Evolutionary conservation across 805 yeast genomes (phyloP).

Genomic region (Kazachstania viticola): DNA sequence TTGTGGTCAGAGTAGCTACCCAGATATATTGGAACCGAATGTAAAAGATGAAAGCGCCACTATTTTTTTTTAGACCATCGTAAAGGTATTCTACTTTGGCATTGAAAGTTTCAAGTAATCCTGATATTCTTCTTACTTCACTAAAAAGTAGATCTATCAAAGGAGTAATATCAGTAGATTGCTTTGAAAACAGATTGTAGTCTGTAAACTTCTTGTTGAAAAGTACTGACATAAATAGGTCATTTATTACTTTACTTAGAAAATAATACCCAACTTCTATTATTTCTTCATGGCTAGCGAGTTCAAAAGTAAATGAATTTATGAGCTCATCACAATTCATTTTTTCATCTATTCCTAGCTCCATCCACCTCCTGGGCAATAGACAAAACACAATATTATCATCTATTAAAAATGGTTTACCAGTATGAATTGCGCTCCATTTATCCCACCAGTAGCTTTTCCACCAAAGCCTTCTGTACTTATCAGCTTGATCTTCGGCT

Average conservation of each 20-base stretch:
- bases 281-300: not conserved
- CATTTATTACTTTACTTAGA: slow-evolving; percentile 4
- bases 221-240: slow-evolving; percentile 1
- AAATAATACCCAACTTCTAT: slow-evolving; percentile 4
- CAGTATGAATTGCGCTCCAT: slow-evolving; percentile 7
- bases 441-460: slow-evolving; percentile 12
- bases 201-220: slow-evolving; percentile 6
- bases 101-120: not conserved
- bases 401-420: slow-evolving; percentile 6
- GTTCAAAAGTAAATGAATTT: slow-evolving; percentile 2
- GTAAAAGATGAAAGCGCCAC: not conserved
- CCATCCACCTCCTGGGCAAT: slow-evolving; percentile 8
- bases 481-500: slow-evolving; percentile 7
- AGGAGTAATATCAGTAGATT: not conserved
- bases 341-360: slow-evolving; percentile 6
- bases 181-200: slow-evolving; percentile 4
- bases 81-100: too few species aligned
- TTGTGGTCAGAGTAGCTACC: not conserved
- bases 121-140: not conserved
- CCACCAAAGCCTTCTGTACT: slow-evolving; percentile 11
- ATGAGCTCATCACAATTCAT: slow-evolving; percentile 7
- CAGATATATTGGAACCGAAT: not conserved
- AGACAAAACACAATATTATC: slow-evolving; percentile 5
- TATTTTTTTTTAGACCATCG: too few species aligned
- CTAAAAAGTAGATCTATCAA: not conserved